Conservation (phyloP, 169 alveolate genomes). For the Cytauxzoon felis region DNA sequence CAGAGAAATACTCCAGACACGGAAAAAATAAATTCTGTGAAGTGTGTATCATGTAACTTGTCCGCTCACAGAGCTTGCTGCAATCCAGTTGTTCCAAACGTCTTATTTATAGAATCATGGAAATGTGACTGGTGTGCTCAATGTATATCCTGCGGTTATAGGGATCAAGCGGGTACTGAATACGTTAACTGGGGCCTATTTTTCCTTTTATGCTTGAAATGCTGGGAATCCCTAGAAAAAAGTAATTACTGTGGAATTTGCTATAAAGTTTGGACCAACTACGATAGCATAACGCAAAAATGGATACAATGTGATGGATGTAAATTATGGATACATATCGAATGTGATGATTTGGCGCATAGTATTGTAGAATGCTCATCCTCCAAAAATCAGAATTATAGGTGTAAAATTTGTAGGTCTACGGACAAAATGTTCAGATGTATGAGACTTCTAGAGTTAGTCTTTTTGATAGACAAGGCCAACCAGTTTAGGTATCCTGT, state of each 20-base stretch:
- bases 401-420: conserved; percentile 70
- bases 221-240: conserved; percentile 67
- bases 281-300: conserved; percentile 15
- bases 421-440: conserved; percentile 56
- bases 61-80: conserved; percentile 77
- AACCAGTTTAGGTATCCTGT: conserved; percentile 71
- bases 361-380: conserved; percentile 58
- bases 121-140: conserved; percentile 72
- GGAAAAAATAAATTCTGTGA: conserved; percentile 51
- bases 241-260: conserved; percentile 71
- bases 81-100: conserved; percentile 70
- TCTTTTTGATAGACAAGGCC: conserved; percentile 61
- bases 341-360: conserved; percentile 67
- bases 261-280: conserved; percentile 60
- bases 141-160: conserved; percentile 72
- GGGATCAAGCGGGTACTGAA: conserved; percentile 59
- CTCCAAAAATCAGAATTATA: conserved; percentile 40
- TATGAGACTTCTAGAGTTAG: conserved; percentile 61
- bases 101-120: conserved; percentile 65
- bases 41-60: conserved; percentile 68
- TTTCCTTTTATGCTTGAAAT: conserved; percentile 64
- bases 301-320: conserved; percentile 82
- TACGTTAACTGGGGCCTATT: conserved; percentile 74
- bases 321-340: conserved; percentile 77
- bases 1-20: conserved; percentile 50